Percentiles rank a stretch among this genome's conserved stretches.
Evolutionary conservation across 1,284 basidiomycete genomes (phyloP).

Genomic region (Ceratobasidium sp.): DNA sequence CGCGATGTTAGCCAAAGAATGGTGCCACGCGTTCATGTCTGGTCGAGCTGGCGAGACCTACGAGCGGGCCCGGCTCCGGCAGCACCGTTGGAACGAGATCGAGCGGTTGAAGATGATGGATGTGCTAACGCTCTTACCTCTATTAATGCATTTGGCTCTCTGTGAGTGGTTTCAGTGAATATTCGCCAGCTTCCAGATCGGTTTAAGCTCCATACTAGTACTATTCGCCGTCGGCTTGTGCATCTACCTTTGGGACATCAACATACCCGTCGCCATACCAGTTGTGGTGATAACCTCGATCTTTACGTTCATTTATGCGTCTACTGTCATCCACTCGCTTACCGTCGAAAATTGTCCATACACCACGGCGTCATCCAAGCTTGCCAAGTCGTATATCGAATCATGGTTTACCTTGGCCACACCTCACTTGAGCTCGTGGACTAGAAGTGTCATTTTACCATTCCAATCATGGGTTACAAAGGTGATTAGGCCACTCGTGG

Average conservation of each 20-base stretch:
- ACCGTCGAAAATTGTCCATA: background rate
- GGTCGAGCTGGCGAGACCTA: background rate
- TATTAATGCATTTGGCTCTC: background rate
- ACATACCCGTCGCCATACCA: background rate
- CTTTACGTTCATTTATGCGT: background rate
- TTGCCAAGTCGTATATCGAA: background rate
- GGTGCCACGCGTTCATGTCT: constrained; percentile 2
- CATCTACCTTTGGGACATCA: constrained; percentile 20
- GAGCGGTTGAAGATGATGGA: constrained; percentile 1
- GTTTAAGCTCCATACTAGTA: background rate
- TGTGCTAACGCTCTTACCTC: background rate
- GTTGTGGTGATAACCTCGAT: background rate
- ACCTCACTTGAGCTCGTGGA: background rate
- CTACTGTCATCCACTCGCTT: background rate
- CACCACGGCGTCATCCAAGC: constrained; percentile 3
- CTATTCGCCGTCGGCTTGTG: constrained; percentile 20
- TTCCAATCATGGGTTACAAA: background rate
- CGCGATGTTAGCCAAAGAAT: constrained; percentile 4
- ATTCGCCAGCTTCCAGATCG: background rate
- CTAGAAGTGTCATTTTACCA: background rate
- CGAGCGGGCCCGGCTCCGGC: background rate
- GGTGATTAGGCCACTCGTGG: background rate
- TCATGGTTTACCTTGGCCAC: background rate
- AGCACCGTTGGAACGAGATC: background rate
- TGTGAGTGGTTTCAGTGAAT: background rate